These are phyloP conservation scores for Coemansia sp. DNA, from an alignment of 192 early-diverging fungal genomes.

Conservation along the genomic window DNA sequence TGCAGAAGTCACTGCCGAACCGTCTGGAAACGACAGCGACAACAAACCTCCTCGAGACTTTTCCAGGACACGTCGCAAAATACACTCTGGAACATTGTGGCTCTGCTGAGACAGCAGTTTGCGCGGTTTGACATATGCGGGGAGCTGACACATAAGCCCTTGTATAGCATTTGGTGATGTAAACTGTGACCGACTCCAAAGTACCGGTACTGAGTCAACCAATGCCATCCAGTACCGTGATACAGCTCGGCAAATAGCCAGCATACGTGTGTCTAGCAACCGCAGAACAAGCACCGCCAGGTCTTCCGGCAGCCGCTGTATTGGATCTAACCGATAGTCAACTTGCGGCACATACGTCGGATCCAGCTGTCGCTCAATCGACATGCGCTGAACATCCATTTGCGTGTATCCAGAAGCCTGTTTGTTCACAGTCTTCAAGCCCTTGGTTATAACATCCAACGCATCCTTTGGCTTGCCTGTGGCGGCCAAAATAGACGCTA, in stretches of 20 bases:
- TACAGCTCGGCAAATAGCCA: conserved; percentile 30
- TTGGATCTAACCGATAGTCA: conserved; percentile 14
- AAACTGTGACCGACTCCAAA: conserved; percentile 30
- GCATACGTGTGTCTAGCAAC: conserved; percentile 18
- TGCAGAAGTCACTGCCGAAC: background rate
- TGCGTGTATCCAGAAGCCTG: conserved; percentile 11
- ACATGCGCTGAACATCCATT: conserved; percentile 22
- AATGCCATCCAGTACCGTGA: conserved; percentile 26
- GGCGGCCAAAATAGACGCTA: conserved; percentile 30
- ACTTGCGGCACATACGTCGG: conserved; percentile 9
- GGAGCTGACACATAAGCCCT: conserved; percentile 21
- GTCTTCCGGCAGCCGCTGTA: conserved; percentile 21
- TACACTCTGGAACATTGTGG: conserved; percentile 15
- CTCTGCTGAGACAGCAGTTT: background rate
- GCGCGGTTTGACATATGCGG: conserved; percentile 28
- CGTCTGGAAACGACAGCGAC: conserved; percentile 14
- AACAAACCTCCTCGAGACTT: conserved; percentile 15
- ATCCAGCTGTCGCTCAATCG: conserved; percentile 21
- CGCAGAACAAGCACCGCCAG: conserved; percentile 17
- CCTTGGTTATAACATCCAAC: conserved; percentile 15
- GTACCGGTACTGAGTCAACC: conserved; percentile 24
- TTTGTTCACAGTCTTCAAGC: background rate
- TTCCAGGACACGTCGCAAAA: conserved; percentile 23
- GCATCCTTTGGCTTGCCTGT: conserved; percentile 20
- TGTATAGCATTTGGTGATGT: background rate